Evolutionary conservation across 768 basidiomycete genomes (phyloP).

Genomic region (Lactarius akahatsu): DNA sequence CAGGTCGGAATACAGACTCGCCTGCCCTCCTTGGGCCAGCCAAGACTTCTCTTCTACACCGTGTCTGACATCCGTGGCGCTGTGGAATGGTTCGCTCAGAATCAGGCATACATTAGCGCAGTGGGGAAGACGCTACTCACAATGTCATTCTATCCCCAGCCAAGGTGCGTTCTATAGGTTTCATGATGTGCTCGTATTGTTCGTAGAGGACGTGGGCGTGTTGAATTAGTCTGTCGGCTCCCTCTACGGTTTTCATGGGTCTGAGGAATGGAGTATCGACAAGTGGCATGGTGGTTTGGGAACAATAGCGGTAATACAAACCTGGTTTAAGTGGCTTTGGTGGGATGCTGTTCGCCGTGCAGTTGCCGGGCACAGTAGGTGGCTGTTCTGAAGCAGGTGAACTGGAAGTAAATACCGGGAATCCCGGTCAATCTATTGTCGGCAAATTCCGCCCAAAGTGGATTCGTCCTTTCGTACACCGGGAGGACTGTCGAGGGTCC

Average conservation of each 20-base stretch:
- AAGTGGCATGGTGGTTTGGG: background rate
- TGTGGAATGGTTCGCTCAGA: background rate
- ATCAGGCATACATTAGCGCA: background rate
- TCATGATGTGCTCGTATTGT: background rate
- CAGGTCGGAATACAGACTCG: constrained; percentile 1
- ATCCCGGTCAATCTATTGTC: background rate
- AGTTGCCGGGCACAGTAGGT: background rate
- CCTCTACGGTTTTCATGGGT: constrained; percentile 2
- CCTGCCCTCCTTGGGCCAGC: background rate
- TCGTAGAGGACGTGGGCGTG: background rate
- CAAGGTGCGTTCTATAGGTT: background rate
- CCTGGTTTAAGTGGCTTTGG: background rate
- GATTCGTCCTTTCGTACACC: background rate
- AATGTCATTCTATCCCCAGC: background rate
- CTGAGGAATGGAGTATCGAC: background rate
- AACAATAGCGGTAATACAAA: background rate
- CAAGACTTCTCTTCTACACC: constrained; percentile 5
- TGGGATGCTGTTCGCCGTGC: background rate
- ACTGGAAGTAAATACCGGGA: background rate
- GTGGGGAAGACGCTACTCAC: background rate
- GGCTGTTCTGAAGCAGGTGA: background rate
- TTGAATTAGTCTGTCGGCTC: background rate
- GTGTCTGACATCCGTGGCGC: constrained; percentile 8
- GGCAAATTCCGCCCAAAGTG: background rate
- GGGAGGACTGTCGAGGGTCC: background rate